Percentiles rank a stretch among this genome's conserved stretches.
phyloP scores from a whole-genome alignment of 1,284 basidiomycete species.

The Cryptococcus sp. region DNA sequence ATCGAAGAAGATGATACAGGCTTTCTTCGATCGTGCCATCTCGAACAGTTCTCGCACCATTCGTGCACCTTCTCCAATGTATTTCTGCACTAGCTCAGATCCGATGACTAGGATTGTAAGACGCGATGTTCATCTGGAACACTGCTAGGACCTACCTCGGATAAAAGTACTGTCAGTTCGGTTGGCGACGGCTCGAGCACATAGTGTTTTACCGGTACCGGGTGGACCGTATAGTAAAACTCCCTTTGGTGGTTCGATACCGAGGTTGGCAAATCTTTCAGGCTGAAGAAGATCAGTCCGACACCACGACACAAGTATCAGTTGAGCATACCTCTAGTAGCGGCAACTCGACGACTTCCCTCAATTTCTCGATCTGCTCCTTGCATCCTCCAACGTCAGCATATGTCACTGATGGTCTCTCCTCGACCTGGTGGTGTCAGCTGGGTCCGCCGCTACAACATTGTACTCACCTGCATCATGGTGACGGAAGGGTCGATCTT shows the following conservation, averaged over 20 bases:
- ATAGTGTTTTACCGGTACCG: constrained; percentile 97
- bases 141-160: constrained; percentile 53
- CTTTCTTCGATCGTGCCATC: constrained; percentile 98
- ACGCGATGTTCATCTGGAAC: background rate
- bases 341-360: constrained; percentile 98
- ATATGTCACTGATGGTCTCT: constrained; percentile 98
- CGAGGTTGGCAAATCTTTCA: constrained; percentile 94
- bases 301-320: constrained; percentile 5
- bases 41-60: constrained; percentile 99
- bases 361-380: constrained; percentile 98
- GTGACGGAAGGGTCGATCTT: constrained; percentile 99
- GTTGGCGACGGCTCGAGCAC: constrained; percentile 96
- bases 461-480: constrained; percentile 87
- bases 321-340: constrained; percentile 68
- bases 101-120: constrained; percentile 59
- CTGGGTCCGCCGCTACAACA: background rate
- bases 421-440: constrained; percentile 70
- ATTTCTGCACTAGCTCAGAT: constrained; percentile 98
- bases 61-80: constrained; percentile 96
- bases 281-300: constrained; percentile 57
- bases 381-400: constrained; percentile 98
- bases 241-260: constrained; percentile 98
- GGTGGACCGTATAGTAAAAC: constrained; percentile 93
- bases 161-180: constrained; percentile 99
- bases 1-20: constrained; percentile 99